Percentiles rank a stretch among this genome's conserved stretches.
Conservation (phyloP, 257 asterid species). For the Jacaranda mimosifolia region DNA sequence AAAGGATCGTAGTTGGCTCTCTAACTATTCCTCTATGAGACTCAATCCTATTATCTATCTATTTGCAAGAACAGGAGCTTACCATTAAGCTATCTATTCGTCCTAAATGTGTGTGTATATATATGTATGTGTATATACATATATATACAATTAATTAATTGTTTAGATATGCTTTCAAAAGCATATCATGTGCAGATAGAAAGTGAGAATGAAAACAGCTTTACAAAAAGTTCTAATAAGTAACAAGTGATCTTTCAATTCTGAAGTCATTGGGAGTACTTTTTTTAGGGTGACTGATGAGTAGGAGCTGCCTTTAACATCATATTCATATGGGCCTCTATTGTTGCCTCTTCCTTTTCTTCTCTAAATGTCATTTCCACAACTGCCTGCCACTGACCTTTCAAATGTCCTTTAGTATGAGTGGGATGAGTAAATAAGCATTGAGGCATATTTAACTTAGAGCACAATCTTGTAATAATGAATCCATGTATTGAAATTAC, state of each 20-base stretch:
- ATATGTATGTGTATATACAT: too few relatives aligned
- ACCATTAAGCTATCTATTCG: too few relatives aligned
- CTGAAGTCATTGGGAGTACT: conserved; percentile 33
- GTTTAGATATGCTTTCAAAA: conserved; percentile 38
- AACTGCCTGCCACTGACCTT: not conserved
- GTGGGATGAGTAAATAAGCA: not conserved
- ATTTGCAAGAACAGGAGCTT: too few relatives aligned
- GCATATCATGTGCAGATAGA: conserved; percentile 54
- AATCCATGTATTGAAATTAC: not conserved
- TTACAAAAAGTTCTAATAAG: conserved; percentile 20
- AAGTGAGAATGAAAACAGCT: conserved; percentile 45
- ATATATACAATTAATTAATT: conserved; percentile 24
- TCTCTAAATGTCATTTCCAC: not conserved
- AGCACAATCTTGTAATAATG: not conserved
- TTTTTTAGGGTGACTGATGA: too few relatives aligned
- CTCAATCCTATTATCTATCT: too few relatives aligned
- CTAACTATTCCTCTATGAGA: too few relatives aligned
- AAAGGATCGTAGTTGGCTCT: too few relatives aligned
- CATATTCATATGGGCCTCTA: conserved; percentile 2
- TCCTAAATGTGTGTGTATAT: too few relatives aligned
- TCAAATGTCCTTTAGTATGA: not conserved
- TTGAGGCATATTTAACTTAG: not conserved
- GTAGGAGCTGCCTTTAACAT: conserved; percentile 13
- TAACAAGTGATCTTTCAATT: conserved; percentile 46
- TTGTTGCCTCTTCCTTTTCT: not conserved